Base-by-base conservation (phyloP, 1,284 basidiomycete species). In the Moesziomyces sp. region DNA sequence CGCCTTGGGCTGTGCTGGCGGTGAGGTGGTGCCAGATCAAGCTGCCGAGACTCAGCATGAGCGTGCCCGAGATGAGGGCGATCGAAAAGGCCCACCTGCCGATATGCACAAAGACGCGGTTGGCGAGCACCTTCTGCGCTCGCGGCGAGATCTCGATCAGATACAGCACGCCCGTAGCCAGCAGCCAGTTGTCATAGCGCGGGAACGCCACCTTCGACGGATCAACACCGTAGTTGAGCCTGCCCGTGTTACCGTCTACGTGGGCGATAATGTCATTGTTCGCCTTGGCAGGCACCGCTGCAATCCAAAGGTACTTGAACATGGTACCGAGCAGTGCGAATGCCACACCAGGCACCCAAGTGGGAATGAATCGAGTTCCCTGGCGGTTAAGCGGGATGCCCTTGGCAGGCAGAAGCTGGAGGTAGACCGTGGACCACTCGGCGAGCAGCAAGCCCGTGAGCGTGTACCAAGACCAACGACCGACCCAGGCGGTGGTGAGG, bases 291-390 rank as follows among this genome's bases (percentile, higher is more conserved):
- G 78, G 78, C 14, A 68, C 13, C 0, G 59, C 69, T 1, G 72
- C 68, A 13, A 66, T 59, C 74, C 78, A 80, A 46, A 78, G 53
- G 35, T 77, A 79, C 56, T 80, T 80, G 57, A 79, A 58, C 24
- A 65, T 19, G 23, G 71, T 46, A 5, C 78, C 78, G 19, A 71
- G 14, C 0, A 23, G 9, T 18, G 61, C 11, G 21, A 77, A 52
- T 3, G 58, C n/a, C 5, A 56, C 19, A 6, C 68, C 66, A 1
- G 73, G 75, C 5, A 78, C 0, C 48, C 57, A 72, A 18, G 49
- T 30, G 1, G 63, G 46, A 1, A 75, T 21, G 30, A 28, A 50
- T 3, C 46, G n/a, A 6, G 38, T 35, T 5, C 51, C 63, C 30
- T 54, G 23, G 3, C 56, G 43, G 38, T 64, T 60, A 18, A 74